Conservation (phyloP, 208 protist genomes). For the Phytomonas francai region DNA sequence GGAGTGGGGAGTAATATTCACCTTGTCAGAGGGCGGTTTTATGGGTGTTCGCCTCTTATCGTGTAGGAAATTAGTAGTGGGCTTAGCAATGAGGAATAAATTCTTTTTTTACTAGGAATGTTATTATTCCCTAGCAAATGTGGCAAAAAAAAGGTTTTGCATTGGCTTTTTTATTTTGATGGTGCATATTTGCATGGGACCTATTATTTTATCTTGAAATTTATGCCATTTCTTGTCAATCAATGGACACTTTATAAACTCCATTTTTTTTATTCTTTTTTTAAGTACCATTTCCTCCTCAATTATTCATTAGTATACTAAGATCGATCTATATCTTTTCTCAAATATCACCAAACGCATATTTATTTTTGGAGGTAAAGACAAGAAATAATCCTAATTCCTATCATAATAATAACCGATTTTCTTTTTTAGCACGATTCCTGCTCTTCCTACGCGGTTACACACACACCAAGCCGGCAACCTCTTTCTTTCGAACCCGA, state of each 20-base stretch:
- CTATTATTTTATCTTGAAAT: background rate
- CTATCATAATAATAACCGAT: no score
- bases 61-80: background rate
- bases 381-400: background rate
- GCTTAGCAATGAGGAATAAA: background rate
- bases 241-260: background rate
- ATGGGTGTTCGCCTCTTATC: background rate
- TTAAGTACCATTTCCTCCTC: background rate
- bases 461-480: no score
- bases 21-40: background rate
- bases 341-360: background rate
- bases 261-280: background rate
- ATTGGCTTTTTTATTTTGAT: background rate
- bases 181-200: background rate
- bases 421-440: no score
- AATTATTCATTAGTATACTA: background rate
- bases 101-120: background rate
- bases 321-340: background rate
- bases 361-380: background rate
- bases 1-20: background rate
- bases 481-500: no score
- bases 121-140: background rate
- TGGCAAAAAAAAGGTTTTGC: no score
- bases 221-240: background rate
- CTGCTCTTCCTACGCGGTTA: no score